phyloP scores from a whole-genome alignment of 352 stramenopile species.

The Pythium oligandrum region DNA sequence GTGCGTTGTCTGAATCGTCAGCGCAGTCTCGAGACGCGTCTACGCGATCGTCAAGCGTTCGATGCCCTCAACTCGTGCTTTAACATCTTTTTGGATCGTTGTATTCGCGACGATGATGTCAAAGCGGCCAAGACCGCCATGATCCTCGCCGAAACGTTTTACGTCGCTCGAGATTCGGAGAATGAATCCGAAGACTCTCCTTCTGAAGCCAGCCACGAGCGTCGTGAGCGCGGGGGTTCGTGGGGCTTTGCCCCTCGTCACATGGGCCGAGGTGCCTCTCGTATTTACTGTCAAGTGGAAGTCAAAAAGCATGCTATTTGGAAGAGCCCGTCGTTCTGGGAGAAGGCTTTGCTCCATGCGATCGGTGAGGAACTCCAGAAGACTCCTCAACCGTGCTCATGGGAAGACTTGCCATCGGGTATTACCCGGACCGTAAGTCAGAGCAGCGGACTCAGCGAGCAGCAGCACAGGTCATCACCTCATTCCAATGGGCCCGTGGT shows the following conservation, averaged over 20 bases:
- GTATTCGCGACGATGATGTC: conserved; percentile 70
- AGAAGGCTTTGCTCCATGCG: conserved; percentile 77
- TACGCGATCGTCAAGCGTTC: conserved; percentile 58
- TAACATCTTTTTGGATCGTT: conserved; percentile 68
- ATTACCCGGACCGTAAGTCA: conserved; percentile 42
- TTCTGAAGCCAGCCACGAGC: conserved; percentile 1
- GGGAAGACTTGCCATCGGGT: conserved; percentile 69
- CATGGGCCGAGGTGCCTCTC: conserved; percentile 40
- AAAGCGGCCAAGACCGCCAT: conserved; percentile 86
- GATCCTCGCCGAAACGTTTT: conserved; percentile 85
- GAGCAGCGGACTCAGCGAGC: conserved; percentile 4
- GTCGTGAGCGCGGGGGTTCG: conserved; percentile 19
- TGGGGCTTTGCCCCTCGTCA: conserved; percentile 21
- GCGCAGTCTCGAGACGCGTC: conserved; percentile 70
- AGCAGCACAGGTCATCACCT: no score
- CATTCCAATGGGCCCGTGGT: conserved; percentile 7
- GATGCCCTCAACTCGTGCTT: conserved; percentile 61
- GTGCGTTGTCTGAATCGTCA: conserved; percentile 81
- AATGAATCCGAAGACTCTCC: conserved; percentile 7
- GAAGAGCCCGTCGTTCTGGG: conserved; percentile 84
- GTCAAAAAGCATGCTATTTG: conserved; percentile 84
- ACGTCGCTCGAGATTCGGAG: conserved; percentile 19
- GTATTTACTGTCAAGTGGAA: conserved; percentile 76
- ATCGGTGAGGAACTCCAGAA: conserved; percentile 81
- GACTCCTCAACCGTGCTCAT: conserved; percentile 65